These are phyloP conservation scores for Xylariaceae sp. DNA, from an alignment of 2,329 filamentous ascomycete species.

Conservation along the genomic window DNA sequence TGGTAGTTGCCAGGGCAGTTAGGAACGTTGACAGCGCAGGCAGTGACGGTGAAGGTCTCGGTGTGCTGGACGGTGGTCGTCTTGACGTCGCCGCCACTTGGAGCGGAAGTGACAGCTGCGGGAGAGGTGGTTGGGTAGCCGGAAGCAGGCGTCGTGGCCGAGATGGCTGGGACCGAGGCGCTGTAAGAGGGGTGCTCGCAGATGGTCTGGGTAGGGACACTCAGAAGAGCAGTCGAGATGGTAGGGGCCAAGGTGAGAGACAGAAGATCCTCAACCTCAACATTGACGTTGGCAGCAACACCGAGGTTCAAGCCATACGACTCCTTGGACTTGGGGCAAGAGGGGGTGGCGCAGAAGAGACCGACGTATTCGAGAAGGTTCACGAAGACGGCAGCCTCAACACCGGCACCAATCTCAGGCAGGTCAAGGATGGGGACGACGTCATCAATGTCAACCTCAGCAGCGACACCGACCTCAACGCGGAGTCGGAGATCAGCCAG, in stretches of 20 bases:
- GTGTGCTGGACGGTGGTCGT: slow-evolving; percentile 31
- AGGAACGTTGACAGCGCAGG: slow-evolving; percentile 41
- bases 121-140: not conserved
- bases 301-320: slow-evolving; percentile 45
- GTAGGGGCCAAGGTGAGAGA: slow-evolving; percentile 44
- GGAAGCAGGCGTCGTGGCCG: slow-evolving; percentile 4
- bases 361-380: slow-evolving; percentile 58
- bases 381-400: slow-evolving; percentile 50
- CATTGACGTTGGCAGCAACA: slow-evolving; percentile 39
- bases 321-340: slow-evolving; percentile 43
- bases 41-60: slow-evolving; percentile 39
- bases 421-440: slow-evolving; percentile 34
- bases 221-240: slow-evolving; percentile 44
- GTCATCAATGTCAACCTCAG: slow-evolving; percentile 37
- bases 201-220: slow-evolving; percentile 41
- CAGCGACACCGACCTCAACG: slow-evolving; percentile 47
- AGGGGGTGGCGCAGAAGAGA: slow-evolving; percentile 40
- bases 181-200: slow-evolving; percentile 36
- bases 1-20: slow-evolving; percentile 45
- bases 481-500: slow-evolving; percentile 55
- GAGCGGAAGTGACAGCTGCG: slow-evolving; percentile 3
- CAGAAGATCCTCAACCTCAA: slow-evolving; percentile 41
- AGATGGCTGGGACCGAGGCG: slow-evolving; percentile 13
- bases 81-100: slow-evolving; percentile 8
- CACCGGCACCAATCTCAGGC: slow-evolving; percentile 43